phyloP scores from a whole-genome alignment of 176 grass and related monocot species.

The Juncus inflexus region DNA sequence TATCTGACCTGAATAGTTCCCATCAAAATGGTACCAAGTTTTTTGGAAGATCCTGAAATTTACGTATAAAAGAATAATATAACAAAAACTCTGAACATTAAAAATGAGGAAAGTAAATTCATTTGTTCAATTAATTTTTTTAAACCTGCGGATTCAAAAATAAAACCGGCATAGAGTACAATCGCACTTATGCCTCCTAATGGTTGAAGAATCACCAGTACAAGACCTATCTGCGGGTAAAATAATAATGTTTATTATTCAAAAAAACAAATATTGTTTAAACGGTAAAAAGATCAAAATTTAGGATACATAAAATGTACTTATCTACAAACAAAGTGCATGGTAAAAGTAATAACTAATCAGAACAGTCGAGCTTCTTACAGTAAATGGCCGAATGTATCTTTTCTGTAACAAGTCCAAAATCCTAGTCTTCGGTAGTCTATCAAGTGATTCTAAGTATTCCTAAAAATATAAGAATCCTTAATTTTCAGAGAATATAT shows the following conservation, averaged over 20 bases:
- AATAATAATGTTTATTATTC: not conserved
- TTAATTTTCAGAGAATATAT: no score
- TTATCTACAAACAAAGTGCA: conserved; percentile 4
- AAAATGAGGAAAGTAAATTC: not conserved
- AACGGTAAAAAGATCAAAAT: not conserved
- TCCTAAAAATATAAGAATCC: conserved; percentile 35
- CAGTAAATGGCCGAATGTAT: conserved; percentile 53
- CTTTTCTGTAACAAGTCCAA: conserved; percentile 50
- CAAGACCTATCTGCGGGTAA: conserved; percentile 49
- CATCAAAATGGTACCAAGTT: conserved; percentile 58
- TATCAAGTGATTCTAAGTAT: conserved; percentile 44
- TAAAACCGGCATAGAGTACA: conserved; percentile 58
- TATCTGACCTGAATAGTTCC: conserved; percentile 51
- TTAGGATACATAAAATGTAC: not conserved
- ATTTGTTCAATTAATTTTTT: not conserved
- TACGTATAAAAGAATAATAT: conserved; percentile 21
- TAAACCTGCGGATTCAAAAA: conserved; percentile 55
- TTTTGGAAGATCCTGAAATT: conserved; percentile 59
- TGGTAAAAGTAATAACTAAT: conserved; percentile 3
- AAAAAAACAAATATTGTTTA: no score
- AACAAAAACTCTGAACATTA: conserved; percentile 17
- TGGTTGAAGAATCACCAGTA: conserved; percentile 68
- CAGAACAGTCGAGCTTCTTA: conserved; percentile 40
- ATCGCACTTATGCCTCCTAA: conserved; percentile 67
- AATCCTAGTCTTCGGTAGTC: conserved; percentile 41